These are phyloP conservation scores for Colletotrichum australisinense DNA, from an alignment of 2,329 filamentous ascomycete genomes.

Conservation along the genomic window DNA sequence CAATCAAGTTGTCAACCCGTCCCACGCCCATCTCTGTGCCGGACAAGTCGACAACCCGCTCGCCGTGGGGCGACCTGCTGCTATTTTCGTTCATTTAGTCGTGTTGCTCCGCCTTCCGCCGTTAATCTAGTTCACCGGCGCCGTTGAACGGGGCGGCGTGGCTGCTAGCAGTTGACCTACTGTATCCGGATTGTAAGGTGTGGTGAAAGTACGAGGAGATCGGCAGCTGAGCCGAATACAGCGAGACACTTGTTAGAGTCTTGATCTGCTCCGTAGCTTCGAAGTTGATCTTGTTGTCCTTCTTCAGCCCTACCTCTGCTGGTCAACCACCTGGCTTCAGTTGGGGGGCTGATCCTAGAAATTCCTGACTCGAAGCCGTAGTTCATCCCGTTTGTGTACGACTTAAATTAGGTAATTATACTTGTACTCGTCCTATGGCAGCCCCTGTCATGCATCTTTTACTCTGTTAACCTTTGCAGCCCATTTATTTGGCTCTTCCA, in stretches of 20 bases:
- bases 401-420: no score
- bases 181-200: not conserved
- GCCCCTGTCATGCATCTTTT: not conserved
- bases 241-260: no score
- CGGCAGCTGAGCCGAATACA: not conserved
- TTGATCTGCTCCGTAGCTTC: not conserved
- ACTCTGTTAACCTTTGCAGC: not conserved
- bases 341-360: not conserved
- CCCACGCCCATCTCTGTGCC: not conserved
- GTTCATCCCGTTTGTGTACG: not conserved
- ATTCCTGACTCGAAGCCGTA: not conserved
- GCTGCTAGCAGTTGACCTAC: not conserved
- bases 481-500: not conserved
- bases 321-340: not conserved
- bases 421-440: not conserved
- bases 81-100: slow-evolving; percentile 4
- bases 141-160: not conserved
- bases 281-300: no score
- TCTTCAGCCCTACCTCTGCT: not conserved
- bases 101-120: not conserved
- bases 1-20: no score
- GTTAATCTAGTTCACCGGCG: not conserved
- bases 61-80: slow-evolving; percentile 6
- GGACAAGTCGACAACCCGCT: slow-evolving; percentile 1
- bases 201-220: not conserved